Evolutionary conservation across 179 eudicot genomes (phyloP), one percentile per base, ranked within the genome.

Genomic region (Nepenthes alata): DNA sequence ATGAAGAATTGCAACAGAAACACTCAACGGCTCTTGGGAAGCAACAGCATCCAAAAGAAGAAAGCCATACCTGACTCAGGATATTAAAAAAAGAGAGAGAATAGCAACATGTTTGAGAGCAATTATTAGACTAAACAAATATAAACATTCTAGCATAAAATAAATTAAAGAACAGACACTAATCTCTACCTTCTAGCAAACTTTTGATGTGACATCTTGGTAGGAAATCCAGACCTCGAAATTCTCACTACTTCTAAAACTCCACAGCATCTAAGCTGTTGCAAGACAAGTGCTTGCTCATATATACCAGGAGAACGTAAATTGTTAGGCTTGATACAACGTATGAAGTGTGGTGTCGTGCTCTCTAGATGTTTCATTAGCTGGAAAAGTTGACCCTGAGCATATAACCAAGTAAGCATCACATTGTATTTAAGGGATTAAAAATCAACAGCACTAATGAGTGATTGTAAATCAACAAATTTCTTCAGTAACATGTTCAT

Each of bases 171-270:
- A 10, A 35, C 8, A 35, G 59, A 79, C 38, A 15, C 44, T 47
- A 7, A 35, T 2, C 35, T 71, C 60, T 72, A 94, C 99, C 99
- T 87, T 82, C 89, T 79, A 50, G 96, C 85, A 67, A 94, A 94
- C 74, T 94, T 87, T 63, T 94, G 90, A 81, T 94, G 97, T 16
- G 86, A 71, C 95, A 94, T 87, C 74, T 91, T 79, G 57, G 97
- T 83, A 53, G 99, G 99, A 71, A 83, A 94, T 16, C 99, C 99
- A 62, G 97, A 87, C 74, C 97, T 85, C 11, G 97, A 94, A 65
- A 94, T 94, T 66, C 99, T 85, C 59, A 94, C 99, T 56, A 90
- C 99, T 87, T 94, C 97, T 50, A 90, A 77, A 39, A 90, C 96
- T 52, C 99, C 99, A 73, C 99, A 94, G 66, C 97, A 90, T 73